Conservation (phyloP, 257 asterid genomes). For the Fraxinus excelsior region DNA sequence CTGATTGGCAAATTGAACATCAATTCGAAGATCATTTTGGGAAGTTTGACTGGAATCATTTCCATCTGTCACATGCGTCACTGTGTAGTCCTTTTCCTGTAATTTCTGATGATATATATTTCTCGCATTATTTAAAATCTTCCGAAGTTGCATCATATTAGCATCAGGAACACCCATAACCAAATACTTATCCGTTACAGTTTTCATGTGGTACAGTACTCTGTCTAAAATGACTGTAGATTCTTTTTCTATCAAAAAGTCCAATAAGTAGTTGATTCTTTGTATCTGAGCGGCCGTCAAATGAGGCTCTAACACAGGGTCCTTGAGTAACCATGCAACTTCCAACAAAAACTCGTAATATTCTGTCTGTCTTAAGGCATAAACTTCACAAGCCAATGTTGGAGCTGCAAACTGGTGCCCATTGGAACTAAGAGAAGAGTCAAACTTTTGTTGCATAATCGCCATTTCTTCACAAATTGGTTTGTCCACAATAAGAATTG, state of each 20-base stretch:
- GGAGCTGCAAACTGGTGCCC: constrained; percentile 32
- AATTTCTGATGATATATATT: constrained; percentile 33
- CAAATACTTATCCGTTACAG: constrained; percentile 39
- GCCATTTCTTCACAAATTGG: constrained; percentile 81
- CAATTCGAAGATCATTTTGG: constrained; percentile 23
- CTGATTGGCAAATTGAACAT: constrained; percentile 35
- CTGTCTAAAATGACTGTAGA: constrained; percentile 58
- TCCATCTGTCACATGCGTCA: constrained; percentile 19
- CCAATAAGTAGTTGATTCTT: constrained; percentile 52
- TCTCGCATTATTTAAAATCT: constrained; percentile 49
- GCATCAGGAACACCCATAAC: constrained; percentile 41
- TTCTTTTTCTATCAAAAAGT: constrained; percentile 53
- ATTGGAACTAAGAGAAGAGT: constrained; percentile 27
- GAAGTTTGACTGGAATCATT: constrained; percentile 27
- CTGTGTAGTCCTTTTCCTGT: constrained; percentile 26
- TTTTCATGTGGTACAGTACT: constrained; percentile 43
- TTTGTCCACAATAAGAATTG: constrained; percentile 75
- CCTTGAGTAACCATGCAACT: constrained; percentile 77
- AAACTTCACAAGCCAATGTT: constrained; percentile 45
- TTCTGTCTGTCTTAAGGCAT: constrained; percentile 42
- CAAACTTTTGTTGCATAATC: constrained; percentile 49
- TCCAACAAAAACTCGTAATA: constrained; percentile 66
- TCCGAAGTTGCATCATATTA: constrained; percentile 43
- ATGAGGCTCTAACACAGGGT: constrained; percentile 45
- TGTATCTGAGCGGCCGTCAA: constrained; percentile 50